Evolutionary conservation across 495 filamentous ascomycete species (phyloP), one percentile per base, ranked within the genome.

Genomic region (Cryomyces minteri): DNA sequence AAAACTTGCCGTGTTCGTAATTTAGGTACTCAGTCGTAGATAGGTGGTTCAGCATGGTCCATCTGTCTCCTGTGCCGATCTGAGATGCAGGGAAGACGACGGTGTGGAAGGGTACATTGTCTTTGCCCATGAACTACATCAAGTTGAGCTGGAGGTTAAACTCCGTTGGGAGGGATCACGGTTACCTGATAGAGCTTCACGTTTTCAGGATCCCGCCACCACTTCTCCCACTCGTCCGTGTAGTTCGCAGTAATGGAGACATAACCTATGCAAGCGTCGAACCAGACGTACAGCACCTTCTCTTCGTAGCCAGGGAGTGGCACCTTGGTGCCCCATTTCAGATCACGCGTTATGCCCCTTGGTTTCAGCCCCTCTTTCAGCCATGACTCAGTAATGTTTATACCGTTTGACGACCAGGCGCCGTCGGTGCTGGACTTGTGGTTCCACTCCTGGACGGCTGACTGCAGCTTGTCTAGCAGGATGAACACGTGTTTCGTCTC

Each of bases 271-370:
- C 84, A 92, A 40, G 88, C 88, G 61, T 94, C 88, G 53, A 95
- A 95, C 88, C 88, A 95, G 37, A 92, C 84, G 53, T 95, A 94
- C 46, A 94, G 71, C 46, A 92, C 86, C 67, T 90, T 90, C 47
- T 79, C 69, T 47, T 77, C 76, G 42, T 76, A 87, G 7, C 68
- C 73, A 11, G 62, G 60, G 5, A 71, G 55, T 18, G 82, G 78
- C 10, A 85, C 71, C 6, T 77, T 71, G 10, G 80, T 82, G 54
- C 87, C 87, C 87, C 87, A 94, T 60, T 79, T 84, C 39, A 94
- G 67, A 62, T 92, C 84, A 51, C 87, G 65, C 28, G 86, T 94
- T 55, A 94, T 94, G 47, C 80, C 80, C 39, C 87, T 80, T 29
- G 76, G 73, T 58, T 83, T 77, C 49, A 93, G 61, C 5, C 85